Conservation (phyloP, 768 basidiomycete species). For the Auricularia sp. region DNA sequence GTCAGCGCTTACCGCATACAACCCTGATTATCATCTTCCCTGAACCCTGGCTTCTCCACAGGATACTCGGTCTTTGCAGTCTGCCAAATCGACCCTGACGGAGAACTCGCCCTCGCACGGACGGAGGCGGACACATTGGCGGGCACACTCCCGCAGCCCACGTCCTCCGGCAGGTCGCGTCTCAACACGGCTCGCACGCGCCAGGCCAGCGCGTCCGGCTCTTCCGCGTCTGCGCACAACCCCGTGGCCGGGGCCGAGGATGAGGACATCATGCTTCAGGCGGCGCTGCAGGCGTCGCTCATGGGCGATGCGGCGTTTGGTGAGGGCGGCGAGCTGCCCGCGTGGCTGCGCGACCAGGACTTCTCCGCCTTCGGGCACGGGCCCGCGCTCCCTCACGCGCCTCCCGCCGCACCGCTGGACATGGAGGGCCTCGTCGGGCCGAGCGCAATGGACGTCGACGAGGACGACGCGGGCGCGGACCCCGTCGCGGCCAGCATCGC, state of each 20-base stretch:
- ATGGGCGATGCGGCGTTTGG: slow-evolving; percentile 16
- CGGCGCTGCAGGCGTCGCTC: slow-evolving; percentile 76
- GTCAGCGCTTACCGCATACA: slow-evolving; percentile 24
- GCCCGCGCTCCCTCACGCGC: slow-evolving; percentile 11
- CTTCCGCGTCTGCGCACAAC: neutral
- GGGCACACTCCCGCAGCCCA: slow-evolving; percentile 47
- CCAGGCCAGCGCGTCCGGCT: slow-evolving; percentile 5
- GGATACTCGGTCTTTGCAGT: slow-evolving; percentile 80
- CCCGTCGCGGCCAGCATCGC: slow-evolving; percentile 61
- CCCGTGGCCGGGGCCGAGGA: slow-evolving; percentile 45
- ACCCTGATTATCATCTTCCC: too few species aligned
- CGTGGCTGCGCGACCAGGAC: slow-evolving; percentile 7
- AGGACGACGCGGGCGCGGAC: slow-evolving; percentile 25
- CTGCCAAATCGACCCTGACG: slow-evolving; percentile 47
- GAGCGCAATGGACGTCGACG: slow-evolving; percentile 4
- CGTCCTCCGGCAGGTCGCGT: slow-evolving; percentile 19
- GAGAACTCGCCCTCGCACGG: slow-evolving; percentile 45
- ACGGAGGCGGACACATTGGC: slow-evolving; percentile 66
- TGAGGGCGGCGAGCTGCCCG: neutral
- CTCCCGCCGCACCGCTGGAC: slow-evolving; percentile 3
- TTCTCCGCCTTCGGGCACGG: slow-evolving; percentile 3
- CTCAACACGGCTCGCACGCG: slow-evolving; percentile 5
- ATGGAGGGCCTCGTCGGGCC: neutral
- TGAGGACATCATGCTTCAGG: slow-evolving; percentile 83
- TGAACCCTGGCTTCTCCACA: slow-evolving; percentile 19